Conservation (phyloP, 2,329 filamentous ascomycete genomes). For the Shiraia sp. region DNA sequence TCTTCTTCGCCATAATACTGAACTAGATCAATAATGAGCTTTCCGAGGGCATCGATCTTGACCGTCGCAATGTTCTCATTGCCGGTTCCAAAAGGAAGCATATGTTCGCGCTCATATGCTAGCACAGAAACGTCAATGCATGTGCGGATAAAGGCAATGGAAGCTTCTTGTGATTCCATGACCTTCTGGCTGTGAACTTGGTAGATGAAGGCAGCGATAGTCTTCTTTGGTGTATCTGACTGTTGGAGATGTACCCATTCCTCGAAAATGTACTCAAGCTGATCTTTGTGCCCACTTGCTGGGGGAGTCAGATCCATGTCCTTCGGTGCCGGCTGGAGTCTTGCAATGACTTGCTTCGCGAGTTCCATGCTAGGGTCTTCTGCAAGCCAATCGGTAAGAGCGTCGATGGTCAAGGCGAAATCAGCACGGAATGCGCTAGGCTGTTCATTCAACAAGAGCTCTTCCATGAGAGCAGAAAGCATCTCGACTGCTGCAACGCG, state of each 20-base stretch:
- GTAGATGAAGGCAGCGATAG: slow-evolving; percentile 75
- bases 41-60: slow-evolving; percentile 79
- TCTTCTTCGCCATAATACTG: slow-evolving; percentile 67
- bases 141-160: slow-evolving; percentile 76
- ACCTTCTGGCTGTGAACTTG: slow-evolving; percentile 78
- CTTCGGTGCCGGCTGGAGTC: slow-evolving; percentile 62
- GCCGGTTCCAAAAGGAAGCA: slow-evolving; percentile 59
- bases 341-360: slow-evolving; percentile 72
- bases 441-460: slow-evolving; percentile 75
- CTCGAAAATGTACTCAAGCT: slow-evolving; percentile 92
- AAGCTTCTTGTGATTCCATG: slow-evolving; percentile 74
- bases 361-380: slow-evolving; percentile 70
- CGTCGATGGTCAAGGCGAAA: slow-evolving; percentile 80
- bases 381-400: slow-evolving; percentile 77
- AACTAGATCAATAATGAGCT: slow-evolving; percentile 76
- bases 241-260: slow-evolving; percentile 90
- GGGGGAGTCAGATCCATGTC: slow-evolving; percentile 60
- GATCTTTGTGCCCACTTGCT: slow-evolving; percentile 68
- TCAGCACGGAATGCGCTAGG: slow-evolving; percentile 81
- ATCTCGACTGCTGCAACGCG: slow-evolving; percentile 76
- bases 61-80: slow-evolving; percentile 64
- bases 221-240: slow-evolving; percentile 73
- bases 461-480: slow-evolving; percentile 77
- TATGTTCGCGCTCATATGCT: slow-evolving; percentile 73
- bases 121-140: slow-evolving; percentile 80